Base-by-base conservation (phyloP, 768 basidiomycete species). In the Leucosporidium yakuticum region DNA sequence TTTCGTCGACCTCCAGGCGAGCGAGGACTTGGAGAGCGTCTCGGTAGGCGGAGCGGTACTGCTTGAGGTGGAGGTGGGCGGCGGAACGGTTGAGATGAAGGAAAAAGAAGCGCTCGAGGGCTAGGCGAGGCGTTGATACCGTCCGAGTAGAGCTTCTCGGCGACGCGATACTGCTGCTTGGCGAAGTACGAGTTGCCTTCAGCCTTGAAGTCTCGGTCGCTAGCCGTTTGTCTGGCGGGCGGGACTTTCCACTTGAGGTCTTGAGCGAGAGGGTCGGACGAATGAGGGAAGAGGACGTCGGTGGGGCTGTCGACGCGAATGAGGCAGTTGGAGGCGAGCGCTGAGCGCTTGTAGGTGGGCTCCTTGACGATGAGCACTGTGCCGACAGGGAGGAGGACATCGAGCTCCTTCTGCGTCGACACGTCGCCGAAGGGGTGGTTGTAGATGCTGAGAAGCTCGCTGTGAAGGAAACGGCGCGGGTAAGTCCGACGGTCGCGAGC, bases 261-360 rank as follows among this genome's bases (percentile, higher is more conserved):
- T 0, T 2, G 49, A 25, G 78, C 31, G 21, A 75, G 44, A 15
- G 53, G 62, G 55, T 71, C 65, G 48, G 20, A 21, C 0, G 21
- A 27, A 0, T 0, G 1, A 17, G 64, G 39, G 34, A 63, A 31
- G 50, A 50, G 15, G n/a, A 70, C 29, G 67, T 79, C 78, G 2
- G 77, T 71, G 1, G 79, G 78, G 20, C 76, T 77, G 51, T 80
- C 77, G 36, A 79, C 71, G 11, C 77, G 75, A 31, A 80, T 48
- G 25, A 76, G 63, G 1, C 58, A 55, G 20, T 50, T 29, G 27
- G 7, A 15, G 21, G 69, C 74, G 14, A 54, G 8, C 15, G 67
- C 54, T 9, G 74, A 56, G 15, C 67, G 57, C 59, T 77, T 78
- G 63, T 74, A 68, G 0, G 65, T 68, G 0, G 80, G 80, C 64